Base-by-base conservation (phyloP, 2,329 filamentous ascomycete genomes). In the Trichoderma sp. region DNA sequence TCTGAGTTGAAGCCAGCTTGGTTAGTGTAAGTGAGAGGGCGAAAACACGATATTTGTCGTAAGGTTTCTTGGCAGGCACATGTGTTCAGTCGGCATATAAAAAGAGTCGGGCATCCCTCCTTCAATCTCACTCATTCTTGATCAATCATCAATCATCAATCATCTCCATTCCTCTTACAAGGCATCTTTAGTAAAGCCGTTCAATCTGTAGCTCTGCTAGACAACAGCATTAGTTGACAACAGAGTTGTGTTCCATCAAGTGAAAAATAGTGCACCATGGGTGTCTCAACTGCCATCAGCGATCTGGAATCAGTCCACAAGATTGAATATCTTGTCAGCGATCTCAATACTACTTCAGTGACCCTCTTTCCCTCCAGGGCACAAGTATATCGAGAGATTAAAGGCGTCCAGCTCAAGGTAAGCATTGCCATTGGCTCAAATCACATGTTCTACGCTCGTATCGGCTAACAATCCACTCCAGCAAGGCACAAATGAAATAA, bases 301-400 rank as follows among this genome's bases (percentile, higher is more conserved):
- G 71, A 58, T 60, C 81, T 83, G 79, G 81, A 83, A 25, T 69
- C 73, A 39, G 63, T 75, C 64, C 75, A 82, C 70, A 79, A 79
- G 68, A 76, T 84, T 68, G 80, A 86, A 68, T 88, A 87, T 74
- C 81, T 82, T 35, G 76, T 90, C 69, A 83, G 84, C 52, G 83
- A 88, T 58, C 78, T 90, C 34, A 73, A 79, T 9, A 90, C 89
- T 37, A 85, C 85, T 59, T 84, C 84, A 0, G 88, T 92, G 17
- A 88, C 85, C 0, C 81, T 92, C 48, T 90, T 89, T 68, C 88
- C 89, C 0, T 80, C 81, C 2, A 80, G 84, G 70, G 89, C 89
- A 1, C 87, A 89, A 57, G 76, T 91, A 34, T 81, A 85, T 13
- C 83, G 88, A 29, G 86, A 89, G 64, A 83, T 91, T 73, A 84